Percentiles rank a stretch among this genome's conserved stretches.
Conservation (phyloP, 768 basidiomycete genomes). For the Auriscalpium orientale region DNA sequence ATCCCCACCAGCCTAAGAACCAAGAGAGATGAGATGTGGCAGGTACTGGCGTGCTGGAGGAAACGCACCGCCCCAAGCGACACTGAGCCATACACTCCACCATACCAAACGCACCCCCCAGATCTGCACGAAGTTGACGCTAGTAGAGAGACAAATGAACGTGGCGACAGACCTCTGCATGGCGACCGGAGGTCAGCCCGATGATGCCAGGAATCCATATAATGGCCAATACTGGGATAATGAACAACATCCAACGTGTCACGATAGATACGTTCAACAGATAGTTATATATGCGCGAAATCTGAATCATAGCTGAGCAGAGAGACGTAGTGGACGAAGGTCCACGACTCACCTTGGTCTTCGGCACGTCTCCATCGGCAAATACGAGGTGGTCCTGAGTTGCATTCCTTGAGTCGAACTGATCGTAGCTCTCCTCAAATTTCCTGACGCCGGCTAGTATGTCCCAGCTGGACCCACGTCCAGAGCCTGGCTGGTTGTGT, state of each 20-base stretch:
- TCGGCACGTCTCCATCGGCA: conserved; percentile 56
- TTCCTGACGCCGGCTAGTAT: conserved; percentile 40
- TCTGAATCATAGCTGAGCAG: conserved; percentile 25
- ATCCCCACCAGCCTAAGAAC: conserved; percentile 65
- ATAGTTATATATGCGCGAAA: conserved; percentile 62
- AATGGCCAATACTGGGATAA: conserved; percentile 60
- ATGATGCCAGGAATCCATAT: conserved; percentile 76
- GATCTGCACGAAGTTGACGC: conserved; percentile 27
- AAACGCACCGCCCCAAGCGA: conserved; percentile 61
- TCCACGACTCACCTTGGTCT: conserved; percentile 37
- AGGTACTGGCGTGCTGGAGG: background rate
- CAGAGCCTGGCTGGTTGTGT: background rate
- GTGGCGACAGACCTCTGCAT: conserved; percentile 39
- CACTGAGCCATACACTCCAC: conserved; percentile 83
- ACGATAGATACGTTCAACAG: conserved; percentile 69
- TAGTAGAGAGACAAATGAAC: background rate
- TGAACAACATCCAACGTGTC: conserved; percentile 74
- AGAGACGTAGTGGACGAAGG: background rate
- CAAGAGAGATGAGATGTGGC: background rate
- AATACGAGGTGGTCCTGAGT: conserved; percentile 44
- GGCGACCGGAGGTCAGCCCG: conserved; percentile 41
- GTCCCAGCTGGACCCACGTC: conserved; percentile 39
- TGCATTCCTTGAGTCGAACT: conserved; percentile 49
- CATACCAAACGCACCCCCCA: conserved; percentile 57
- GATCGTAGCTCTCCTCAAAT: conserved; percentile 48